Evolutionary conservation across 768 basidiomycete genomes (phyloP).

Genomic region (Daedaleopsis sinensis): DNA sequence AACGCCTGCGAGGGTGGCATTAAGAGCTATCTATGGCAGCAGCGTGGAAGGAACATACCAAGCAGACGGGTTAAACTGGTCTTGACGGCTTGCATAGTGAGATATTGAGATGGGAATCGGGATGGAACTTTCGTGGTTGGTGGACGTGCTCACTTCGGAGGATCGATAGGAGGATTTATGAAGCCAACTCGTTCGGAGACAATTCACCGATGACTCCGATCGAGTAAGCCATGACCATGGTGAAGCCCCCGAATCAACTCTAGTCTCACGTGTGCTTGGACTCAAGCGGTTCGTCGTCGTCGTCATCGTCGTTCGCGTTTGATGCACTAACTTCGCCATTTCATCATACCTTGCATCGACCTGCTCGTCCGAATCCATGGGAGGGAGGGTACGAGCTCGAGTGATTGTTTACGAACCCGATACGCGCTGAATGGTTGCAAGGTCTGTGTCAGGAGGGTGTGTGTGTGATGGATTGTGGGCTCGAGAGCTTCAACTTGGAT

Average conservation of each 20-base stretch:
- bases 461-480: too few relatives aligned
- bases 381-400: too few relatives aligned
- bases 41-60: slow-evolving; percentile 37
- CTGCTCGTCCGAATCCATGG: too few relatives aligned
- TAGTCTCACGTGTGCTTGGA: neutral
- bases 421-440: too few relatives aligned
- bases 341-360: too few relatives aligned
- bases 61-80: slow-evolving; percentile 54
- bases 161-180: neutral
- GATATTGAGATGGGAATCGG: neutral
- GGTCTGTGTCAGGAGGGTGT: too few relatives aligned
- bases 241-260: neutral
- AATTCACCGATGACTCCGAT: neutral
- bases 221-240: neutral
- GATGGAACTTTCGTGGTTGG: neutral
- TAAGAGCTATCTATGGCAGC: neutral
- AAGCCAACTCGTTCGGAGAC: neutral
- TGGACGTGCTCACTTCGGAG: neutral
- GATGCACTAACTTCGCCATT: too few relatives aligned
- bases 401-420: too few relatives aligned
- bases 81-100: slow-evolving; percentile 35
- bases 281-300: too few relatives aligned
- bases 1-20: slow-evolving; percentile 41
- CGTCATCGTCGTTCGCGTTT: too few relatives aligned
- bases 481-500: too few relatives aligned